Evolutionary conservation across 2,329 filamentous ascomycete species (phyloP), one percentile per base, ranked within the genome.

Genomic region (Dothideomycetes sp.): DNA sequence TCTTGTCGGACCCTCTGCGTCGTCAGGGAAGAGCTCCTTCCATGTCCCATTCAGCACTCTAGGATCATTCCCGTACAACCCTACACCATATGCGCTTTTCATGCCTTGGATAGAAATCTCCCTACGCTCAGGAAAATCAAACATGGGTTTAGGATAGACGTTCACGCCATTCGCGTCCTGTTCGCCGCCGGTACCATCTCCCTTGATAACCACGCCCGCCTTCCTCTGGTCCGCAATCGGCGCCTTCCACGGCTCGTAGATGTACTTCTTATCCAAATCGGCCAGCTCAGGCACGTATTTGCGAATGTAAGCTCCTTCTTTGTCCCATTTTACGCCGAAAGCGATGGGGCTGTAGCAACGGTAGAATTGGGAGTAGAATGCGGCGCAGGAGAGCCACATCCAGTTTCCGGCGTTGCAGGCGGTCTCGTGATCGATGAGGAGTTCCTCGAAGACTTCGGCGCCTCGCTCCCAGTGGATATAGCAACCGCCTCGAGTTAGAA

Each of bases 391-490:
- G 5, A 88, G 59, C 82, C 82, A 86, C 54, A 84, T 80, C 81
- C 81, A 86, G 52, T 86, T 86, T 0, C 81, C 81, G 1, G 70
- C 71, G 50, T 86, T 86, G 54, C 79, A 84, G 2, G 81, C 77
- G 0, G 75, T 69, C 54, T 86, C 81, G 53, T 86, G 82, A 52
- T 88, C 83, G 35, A 88, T 63, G 29, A 88, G 67, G 61, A 73
- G 74, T 54, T 87, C 82, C 52, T 84, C 80, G 44, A 88, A 88
- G 1, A 87, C 82, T 35, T 84, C 81, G 4, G 78, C 79, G 1
- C 83, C 83, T 14, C 83, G 73, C 61, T 87, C 82, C 82, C 83
- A 88, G 51, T 79, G 74, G 33, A 88, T 66, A 52, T 86, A 88
- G 56, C 81, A 86, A 0, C 83, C 83, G 2, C 83, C 82, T 3